Base-by-base conservation (phyloP, 163 green algal species). In the Smithsoniella earleae region DNA sequence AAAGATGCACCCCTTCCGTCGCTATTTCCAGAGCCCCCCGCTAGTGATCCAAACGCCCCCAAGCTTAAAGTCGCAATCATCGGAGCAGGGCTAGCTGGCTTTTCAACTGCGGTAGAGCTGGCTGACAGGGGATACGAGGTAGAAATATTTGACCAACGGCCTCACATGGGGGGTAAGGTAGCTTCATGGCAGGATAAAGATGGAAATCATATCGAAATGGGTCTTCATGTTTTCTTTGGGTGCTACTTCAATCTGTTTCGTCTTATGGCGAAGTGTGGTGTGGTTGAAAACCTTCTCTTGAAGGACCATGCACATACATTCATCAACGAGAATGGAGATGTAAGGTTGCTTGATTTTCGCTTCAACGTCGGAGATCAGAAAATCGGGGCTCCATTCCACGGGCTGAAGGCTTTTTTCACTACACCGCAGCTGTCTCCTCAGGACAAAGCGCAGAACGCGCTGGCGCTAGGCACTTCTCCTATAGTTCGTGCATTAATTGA, bases 191-290 rank as follows among this genome's bases (percentile, higher is more conserved):
- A 83, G 20, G 92, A 97, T 85, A 96, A 94, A 80, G 80, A 96
- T 75, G 92, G 92, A 36, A 97, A 98, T 82, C 90, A 98, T 81
- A 91, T 98, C 36, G 92, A 98, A 84, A 93, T 95, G 89, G 89
- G 89, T 13, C 80, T 95, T 54, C 89, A 95, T 80, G 89, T 95
- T 10, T 96, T 96, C 75, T 97, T 97, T 77, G 92, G 92, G 52
- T 97, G 92, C 87, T 97, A 97, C 82, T 91, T 92, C 87, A 97
- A 97, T 83, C 82, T 97, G 37, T 97, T 97, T 83, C 85, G 92
- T 25, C 82, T 97, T 5, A 97, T 97, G 92, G 86, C 86, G 73
- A 97, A 97, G 84, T 95, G 87, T 73, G 91, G 92, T 0, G 92
- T 92, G 54, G 79, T 96, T 77, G 85, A 96, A 75, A 97, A 97